Evolutionary conservation across 352 stramenopile genomes (phyloP), one percentile per base, ranked within the genome.

Genomic region (Phytopythium sindhum): DNA sequence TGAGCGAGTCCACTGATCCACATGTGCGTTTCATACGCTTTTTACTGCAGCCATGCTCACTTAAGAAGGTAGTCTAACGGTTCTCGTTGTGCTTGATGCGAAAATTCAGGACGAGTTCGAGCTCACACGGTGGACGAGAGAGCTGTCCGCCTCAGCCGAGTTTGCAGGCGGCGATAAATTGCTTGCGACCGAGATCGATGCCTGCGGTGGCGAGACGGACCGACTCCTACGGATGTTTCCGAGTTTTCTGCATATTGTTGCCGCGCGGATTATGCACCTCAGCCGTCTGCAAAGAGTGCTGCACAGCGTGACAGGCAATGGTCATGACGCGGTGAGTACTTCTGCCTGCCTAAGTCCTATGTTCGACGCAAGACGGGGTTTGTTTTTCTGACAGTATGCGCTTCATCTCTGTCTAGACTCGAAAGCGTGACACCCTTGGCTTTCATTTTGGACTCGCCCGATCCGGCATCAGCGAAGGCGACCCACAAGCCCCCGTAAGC

Each of bases 1-100:
- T 88, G 26, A 59, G 70, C 12, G 61, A 88, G 42, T 41, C 66
- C 21, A 77, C 72, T 29, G 81, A 92, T 65, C 74, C 77, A 24
- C 76, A 80, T 57, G 83, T 92, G 78, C 62, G 83, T 78, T 3
- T 28, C 61, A 4, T 1, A 51, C 14, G 14, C 28, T 55, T 39
- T 15, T 10, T 10, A 6, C 9, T 39, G 48, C 24, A 17, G 15
- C 61, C 37, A 21, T 21, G 14, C 21, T 57, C 57, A 56, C 3
- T 2, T 23, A 23, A 24, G 29, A 2, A 17, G 8, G 7, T 9
- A 50, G 7, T 10, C 29, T 63, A 35, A 35, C 17, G 5, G 14
- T 10, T 33, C 6, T 24, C 48, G 23, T 28, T 31, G 23, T 28
- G 8, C 8, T 42, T 33, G 42, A 28, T 17, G 33, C 31, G 24